Base-by-base conservation (phyloP, 2,329 filamentous ascomycete genomes). In the Aschersonia sp. region DNA sequence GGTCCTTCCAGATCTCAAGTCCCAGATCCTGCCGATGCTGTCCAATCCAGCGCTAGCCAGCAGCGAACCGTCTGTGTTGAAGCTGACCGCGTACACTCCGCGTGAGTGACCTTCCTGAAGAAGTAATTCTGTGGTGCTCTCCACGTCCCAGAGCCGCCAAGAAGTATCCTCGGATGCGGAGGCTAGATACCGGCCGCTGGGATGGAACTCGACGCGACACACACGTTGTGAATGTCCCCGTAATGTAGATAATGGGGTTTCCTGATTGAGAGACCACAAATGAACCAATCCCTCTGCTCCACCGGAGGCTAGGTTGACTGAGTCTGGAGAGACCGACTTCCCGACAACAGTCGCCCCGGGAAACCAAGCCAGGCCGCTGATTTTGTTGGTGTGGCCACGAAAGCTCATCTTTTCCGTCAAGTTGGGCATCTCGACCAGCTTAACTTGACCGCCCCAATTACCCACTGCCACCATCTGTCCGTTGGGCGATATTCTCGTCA, bases 111-210 rank as follows among this genome's bases (percentile, higher is more conserved):
- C 92, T 66, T 97, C 91, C 63, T 98, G 92, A 1, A 94, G 73
- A 1, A 94, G 72, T 2, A 97, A 68, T 60, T 97, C 89, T 2
- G 82, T 82, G 0, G 81, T 86, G 0, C 84, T 92, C 55, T 87
- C 82, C 1, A 97, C 80, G 61, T 97, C 91, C 91, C 92, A 98
- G 35, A 98, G 71, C 43, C 91, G 80, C 92, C 92, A 98, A 0
- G 92, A 95, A 2, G 89, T 95, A 61, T 98, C 92, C 58, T 92
- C 92, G 0, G 89, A 95, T 5, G 92, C 92, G 1, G 89, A 95
- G 4, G 91, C 92, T 5, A 97, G 72, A 59, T 91, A 97, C 52
- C 77, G 77, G 3, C 91, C 91, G 0, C 87, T 94, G 0, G 92
- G 92, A 55, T 98, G 92, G 59, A 97, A 95, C 50, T 95, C 92